Percentiles rank a stretch among this genome's conserved stretches.
Conservation (phyloP, 352 stramenopile genomes). For the Pythium utonaiense region DNA sequence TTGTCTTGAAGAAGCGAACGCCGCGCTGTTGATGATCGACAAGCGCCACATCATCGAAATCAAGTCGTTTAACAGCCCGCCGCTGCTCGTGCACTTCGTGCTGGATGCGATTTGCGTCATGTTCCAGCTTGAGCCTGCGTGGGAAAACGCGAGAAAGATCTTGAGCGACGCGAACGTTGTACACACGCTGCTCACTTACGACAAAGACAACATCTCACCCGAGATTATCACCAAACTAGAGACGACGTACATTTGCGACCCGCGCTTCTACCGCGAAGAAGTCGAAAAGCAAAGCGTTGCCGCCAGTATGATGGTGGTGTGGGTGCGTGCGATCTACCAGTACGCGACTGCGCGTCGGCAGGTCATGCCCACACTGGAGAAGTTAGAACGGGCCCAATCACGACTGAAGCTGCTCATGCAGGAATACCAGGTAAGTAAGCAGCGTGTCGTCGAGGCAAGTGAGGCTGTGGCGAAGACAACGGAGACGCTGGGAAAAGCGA, state of each 20-base stretch:
- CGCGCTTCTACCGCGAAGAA: conserved; percentile 55
- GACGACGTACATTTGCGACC: conserved; percentile 45
- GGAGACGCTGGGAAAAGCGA: conserved; percentile 23
- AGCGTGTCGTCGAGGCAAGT: conserved; percentile 51
- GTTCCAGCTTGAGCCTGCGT: conserved; percentile 64
- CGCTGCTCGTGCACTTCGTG: conserved; percentile 64
- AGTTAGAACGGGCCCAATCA: conserved; percentile 52
- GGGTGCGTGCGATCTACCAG: conserved; percentile 65
- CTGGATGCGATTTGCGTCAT: conserved; percentile 70
- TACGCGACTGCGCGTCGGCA: conserved; percentile 45
- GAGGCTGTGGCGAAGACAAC: conserved; percentile 24
- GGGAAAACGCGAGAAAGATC: conserved; percentile 65
- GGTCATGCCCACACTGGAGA: conserved; percentile 65
- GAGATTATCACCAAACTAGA: conserved; percentile 39
- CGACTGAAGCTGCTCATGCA: conserved; percentile 52
- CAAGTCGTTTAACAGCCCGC: conserved; percentile 78
- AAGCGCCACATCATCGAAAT: conserved; percentile 78
- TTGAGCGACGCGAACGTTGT: conserved; percentile 69
- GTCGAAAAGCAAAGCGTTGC: conserved; percentile 77
- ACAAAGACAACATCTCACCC: conserved; percentile 63
- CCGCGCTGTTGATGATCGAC: conserved; percentile 54
- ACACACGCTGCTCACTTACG: conserved; percentile 59
- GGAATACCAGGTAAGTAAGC: conserved; percentile 65
- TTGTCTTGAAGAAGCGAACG: conserved; percentile 68
- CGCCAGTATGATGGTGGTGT: conserved; percentile 73